Evolutionary conservation across 2,329 filamentous ascomycete species (phyloP).

Genomic region (Penicillium digitatum): DNA sequence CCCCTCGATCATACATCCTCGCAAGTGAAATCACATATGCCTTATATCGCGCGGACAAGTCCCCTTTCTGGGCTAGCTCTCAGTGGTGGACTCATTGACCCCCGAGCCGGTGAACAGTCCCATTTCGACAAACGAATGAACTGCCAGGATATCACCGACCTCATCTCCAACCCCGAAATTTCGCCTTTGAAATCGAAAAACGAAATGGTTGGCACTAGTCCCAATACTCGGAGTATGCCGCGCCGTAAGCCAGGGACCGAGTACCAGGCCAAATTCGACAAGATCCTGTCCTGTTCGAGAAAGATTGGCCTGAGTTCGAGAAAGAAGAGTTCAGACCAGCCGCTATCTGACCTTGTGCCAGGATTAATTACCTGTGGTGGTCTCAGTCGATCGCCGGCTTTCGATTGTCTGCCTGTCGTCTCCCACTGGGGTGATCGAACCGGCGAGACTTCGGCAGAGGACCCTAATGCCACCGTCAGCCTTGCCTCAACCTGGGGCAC

Average conservation of each 20-base stretch:
- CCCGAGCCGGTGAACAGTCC: constrained; percentile 12
- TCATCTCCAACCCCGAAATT: constrained; percentile 11
- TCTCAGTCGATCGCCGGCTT: constrained; percentile 14
- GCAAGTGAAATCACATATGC: constrained; percentile 3
- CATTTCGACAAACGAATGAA: constrained; percentile 10
- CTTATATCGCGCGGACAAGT: constrained; percentile 6
- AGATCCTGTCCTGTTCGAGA: constrained; percentile 9
- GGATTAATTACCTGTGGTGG: constrained; percentile 10
- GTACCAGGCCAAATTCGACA: constrained; percentile 6
- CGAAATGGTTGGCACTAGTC: constrained; percentile 7
- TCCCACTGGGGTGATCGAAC: constrained; percentile 14
- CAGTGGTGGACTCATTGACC: constrained; percentile 12
- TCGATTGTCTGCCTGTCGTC: constrained; percentile 9
- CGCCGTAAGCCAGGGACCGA: neutral
- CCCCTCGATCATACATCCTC: neutral
- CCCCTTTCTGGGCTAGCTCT: constrained; percentile 11
- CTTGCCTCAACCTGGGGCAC: constrained; percentile 12
- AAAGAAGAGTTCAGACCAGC: neutral
- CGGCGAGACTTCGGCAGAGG: constrained; percentile 8
- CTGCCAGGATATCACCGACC: constrained; percentile 13
- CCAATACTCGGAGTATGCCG: neutral
- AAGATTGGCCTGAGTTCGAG: constrained; percentile 3
- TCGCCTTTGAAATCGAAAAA: constrained; percentile 2
- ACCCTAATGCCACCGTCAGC: constrained; percentile 9
- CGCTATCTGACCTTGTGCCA: constrained; percentile 12